Evolutionary conservation across 805 yeast species (phyloP).

Genomic region (Spathaspora gorwiae): DNA sequence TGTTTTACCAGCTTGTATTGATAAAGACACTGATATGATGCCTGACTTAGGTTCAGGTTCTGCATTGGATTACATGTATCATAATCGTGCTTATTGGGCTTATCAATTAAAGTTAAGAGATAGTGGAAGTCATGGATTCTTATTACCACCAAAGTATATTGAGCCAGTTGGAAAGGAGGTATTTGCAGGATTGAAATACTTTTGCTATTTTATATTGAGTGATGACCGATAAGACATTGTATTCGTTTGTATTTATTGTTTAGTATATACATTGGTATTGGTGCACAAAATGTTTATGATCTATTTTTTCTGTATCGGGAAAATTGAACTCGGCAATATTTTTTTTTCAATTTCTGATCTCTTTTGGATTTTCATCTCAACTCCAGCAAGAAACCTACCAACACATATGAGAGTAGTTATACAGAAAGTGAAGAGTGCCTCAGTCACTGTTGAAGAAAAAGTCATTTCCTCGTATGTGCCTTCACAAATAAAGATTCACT

Average conservation of each 20-base stretch:
- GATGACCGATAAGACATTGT: constrained; percentile 15
- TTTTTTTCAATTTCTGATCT: no score
- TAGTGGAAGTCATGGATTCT: constrained; percentile 77
- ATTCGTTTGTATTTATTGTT: no score
- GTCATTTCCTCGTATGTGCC: constrained; percentile 56
- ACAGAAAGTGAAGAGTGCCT: constrained; percentile 84
- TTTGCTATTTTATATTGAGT: constrained; percentile 39
- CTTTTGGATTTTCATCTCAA: background rate
- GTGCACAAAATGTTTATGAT: no score
- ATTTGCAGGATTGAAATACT: constrained; percentile 62
- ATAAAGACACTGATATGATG: constrained; percentile 65
- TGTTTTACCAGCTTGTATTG: constrained; percentile 75
- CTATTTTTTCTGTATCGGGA: no score
- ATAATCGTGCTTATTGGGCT: constrained; percentile 78
- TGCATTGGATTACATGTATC: constrained; percentile 80
- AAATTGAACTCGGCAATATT: no score
- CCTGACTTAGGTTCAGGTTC: constrained; percentile 80
- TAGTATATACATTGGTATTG: no score
- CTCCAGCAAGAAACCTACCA: background rate
- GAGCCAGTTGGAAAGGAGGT: constrained; percentile 75
- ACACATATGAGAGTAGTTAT: constrained; percentile 76
- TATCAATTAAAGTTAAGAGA: constrained; percentile 79
- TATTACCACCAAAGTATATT: constrained; percentile 66
- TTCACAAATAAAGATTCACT: background rate
- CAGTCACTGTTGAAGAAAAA: constrained; percentile 74